Evolutionary conservation across 805 yeast genomes (phyloP).

Genomic region (Candida xiaguanensis): DNA sequence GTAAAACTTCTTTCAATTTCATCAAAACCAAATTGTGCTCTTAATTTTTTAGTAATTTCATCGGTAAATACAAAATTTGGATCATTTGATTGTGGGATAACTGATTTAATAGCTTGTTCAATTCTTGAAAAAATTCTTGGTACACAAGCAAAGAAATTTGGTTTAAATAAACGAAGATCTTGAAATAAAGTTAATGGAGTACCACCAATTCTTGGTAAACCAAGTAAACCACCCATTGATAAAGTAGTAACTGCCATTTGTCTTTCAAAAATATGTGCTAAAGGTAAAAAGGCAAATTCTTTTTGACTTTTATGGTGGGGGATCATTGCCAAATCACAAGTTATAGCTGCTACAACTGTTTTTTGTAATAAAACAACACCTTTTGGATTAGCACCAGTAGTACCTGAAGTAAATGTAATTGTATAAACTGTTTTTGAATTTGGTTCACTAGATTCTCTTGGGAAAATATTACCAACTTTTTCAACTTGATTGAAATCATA

Average conservation of each 20-base stretch:
- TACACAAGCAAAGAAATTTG: conserved; percentile 29
- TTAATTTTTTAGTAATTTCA: conserved; percentile 29
- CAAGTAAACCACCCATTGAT: conserved; percentile 46
- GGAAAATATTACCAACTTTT: conserved; percentile 29
- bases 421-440: conserved; percentile 49
- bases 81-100: conserved; percentile 32
- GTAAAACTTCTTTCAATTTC: conserved; percentile 20
- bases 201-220: conserved; percentile 44
- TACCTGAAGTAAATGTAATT: conserved; percentile 71
- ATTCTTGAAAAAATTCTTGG: conserved; percentile 37
- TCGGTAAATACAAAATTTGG: conserved; percentile 15
- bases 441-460: conserved; percentile 40
- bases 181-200: conserved; percentile 25
- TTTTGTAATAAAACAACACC: conserved; percentile 60
- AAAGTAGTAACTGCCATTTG: conserved; percentile 42
- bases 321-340: conserved; percentile 32
- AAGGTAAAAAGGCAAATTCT: conserved; percentile 47
- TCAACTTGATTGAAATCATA: conserved; percentile 31
- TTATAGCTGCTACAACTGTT: conserved; percentile 45
- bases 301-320: conserved; percentile 15
- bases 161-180: conserved; percentile 26
- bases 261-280: conserved; percentile 59
- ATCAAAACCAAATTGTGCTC: conserved; percentile 30
- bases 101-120: conserved; percentile 24
- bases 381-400: conserved; percentile 66